Conservation (phyloP, 805 yeast species). For the Monosporozyma solicola region DNA sequence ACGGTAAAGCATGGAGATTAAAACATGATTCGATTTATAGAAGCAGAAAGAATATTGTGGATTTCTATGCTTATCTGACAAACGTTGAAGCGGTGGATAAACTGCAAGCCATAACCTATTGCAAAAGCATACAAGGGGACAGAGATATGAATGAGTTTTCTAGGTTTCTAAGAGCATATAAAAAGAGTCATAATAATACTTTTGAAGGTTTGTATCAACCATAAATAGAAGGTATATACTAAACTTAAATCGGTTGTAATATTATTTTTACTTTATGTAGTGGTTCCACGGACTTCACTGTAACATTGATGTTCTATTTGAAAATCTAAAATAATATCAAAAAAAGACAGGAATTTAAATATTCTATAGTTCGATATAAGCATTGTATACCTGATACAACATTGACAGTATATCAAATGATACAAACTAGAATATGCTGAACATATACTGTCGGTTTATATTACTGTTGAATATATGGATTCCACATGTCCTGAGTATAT, state of each 20-base stretch:
- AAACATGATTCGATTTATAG: constrained; percentile 17
- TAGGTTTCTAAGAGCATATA: constrained; percentile 18
- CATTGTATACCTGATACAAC: too few relatives aligned
- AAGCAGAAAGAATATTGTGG: constrained; percentile 24
- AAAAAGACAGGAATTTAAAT: not conserved
- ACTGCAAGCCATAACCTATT: constrained; percentile 20
- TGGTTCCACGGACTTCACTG: not conserved
- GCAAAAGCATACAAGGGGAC: constrained; percentile 12
- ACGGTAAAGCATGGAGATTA: constrained; percentile 24
- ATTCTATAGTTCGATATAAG: not conserved
- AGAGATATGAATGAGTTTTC: constrained; percentile 11
- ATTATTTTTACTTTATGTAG: not conserved
- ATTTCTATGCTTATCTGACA: constrained; percentile 24
- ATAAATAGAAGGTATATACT: not conserved
- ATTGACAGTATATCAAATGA: not conserved
- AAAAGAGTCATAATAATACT: constrained; percentile 11
- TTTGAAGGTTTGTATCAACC: constrained; percentile 5
- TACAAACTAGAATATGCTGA: not conserved
- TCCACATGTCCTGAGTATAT: not conserved
- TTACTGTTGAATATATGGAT: not conserved
- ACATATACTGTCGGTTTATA: not conserved
- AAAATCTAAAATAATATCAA: not conserved
- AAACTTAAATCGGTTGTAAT: constrained; percentile 3
- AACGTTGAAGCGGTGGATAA: constrained; percentile 17
- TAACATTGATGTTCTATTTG: not conserved